Evolutionary conservation across 2,329 filamentous ascomycete genomes (phyloP), one percentile per base, ranked within the genome.

Genomic region (Exophiala xenobiotica): DNA sequence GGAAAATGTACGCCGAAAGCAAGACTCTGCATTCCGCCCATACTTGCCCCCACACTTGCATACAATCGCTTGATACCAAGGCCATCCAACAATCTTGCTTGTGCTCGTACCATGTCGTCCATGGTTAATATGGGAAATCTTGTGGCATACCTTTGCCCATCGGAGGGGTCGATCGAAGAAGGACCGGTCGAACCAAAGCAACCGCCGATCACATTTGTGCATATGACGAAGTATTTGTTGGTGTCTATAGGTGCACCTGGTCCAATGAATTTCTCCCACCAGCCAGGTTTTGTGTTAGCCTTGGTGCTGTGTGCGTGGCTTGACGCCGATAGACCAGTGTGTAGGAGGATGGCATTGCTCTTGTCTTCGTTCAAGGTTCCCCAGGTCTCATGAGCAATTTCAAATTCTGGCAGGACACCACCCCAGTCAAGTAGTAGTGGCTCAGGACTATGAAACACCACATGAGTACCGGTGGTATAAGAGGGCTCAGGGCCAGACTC

Each of bases 181-280:
- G 93, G 93, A 0, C 93, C 93, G 0, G 93, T 99, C 27, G 89
- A 96, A 26, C 93, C 93, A 69, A 93, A 97, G 71, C 93, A 99
- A 4, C 93, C 90, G 45, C 93, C 93, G 27, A 99, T 80, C 40
- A 97, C 91, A 67, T 99, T 99, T 7, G 93, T 97, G 73, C 93
- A 99, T 55, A 99, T 89, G 54, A 99, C 75, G 65, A 90, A 89
- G 75, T 95, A 95, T 67, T 90, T 92, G 70, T 92, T 75, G 1
- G 93, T 99, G 68, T 99, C 90, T 7, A 99, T 73, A 8, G 90
- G 87, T 16, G 80, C 79, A 0, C 88, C 90, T 0, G 91, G 87
- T 0, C 93, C 93, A 64, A 99, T 97, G 68, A 99, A 99, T 69
- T 87, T 92, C 72, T 99, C 93, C 93, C 93, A 99, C 93, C 93